These are phyloP conservation scores for Quercus agrifolia DNA, from an alignment of 306 rosid genomes.

Conservation along the genomic window DNA sequence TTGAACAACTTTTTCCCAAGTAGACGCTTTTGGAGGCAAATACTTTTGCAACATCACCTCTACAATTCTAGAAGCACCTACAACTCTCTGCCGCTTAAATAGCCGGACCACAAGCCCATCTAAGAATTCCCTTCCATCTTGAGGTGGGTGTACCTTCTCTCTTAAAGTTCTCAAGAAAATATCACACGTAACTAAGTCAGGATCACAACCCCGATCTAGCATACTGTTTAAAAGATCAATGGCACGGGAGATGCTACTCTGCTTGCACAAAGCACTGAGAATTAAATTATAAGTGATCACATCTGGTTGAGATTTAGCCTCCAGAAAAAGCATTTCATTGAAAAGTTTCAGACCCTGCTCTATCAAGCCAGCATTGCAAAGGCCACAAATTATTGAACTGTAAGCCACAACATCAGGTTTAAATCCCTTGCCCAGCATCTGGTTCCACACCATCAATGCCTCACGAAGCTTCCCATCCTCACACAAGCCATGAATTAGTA, in stretches of 20 bases:
- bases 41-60: slow-evolving; percentile 66
- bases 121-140: slow-evolving; percentile 81
- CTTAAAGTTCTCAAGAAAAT: slow-evolving; percentile 68
- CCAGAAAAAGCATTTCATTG: slow-evolving; percentile 77
- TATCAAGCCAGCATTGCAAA: slow-evolving; percentile 62
- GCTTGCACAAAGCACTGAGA: slow-evolving; percentile 61
- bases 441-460: slow-evolving; percentile 85
- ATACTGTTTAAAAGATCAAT: slow-evolving; percentile 66
- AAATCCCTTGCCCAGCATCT: slow-evolving; percentile 70
- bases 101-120: slow-evolving; percentile 81
- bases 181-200: slow-evolving; percentile 68
- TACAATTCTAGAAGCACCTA: slow-evolving; percentile 59
- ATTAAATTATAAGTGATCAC: slow-evolving; percentile 81
- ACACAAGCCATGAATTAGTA: slow-evolving; percentile 76
- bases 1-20: slow-evolving; percentile 69
- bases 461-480: slow-evolving; percentile 67
- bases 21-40: slow-evolving; percentile 66
- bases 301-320: slow-evolving; percentile 60
- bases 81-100: slow-evolving; percentile 50
- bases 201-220: slow-evolving; percentile 81
- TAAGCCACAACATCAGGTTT: slow-evolving; percentile 88
- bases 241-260: slow-evolving; percentile 58
- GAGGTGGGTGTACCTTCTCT: slow-evolving; percentile 65
- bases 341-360: slow-evolving; percentile 85
- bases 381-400: slow-evolving; percentile 91